Percentiles rank a stretch among this genome's conserved stretches.
These are phyloP conservation scores for Trichoderma sp. DNA, from an alignment of 2,329 filamentous ascomycete genomes.

Conservation along the genomic window DNA sequence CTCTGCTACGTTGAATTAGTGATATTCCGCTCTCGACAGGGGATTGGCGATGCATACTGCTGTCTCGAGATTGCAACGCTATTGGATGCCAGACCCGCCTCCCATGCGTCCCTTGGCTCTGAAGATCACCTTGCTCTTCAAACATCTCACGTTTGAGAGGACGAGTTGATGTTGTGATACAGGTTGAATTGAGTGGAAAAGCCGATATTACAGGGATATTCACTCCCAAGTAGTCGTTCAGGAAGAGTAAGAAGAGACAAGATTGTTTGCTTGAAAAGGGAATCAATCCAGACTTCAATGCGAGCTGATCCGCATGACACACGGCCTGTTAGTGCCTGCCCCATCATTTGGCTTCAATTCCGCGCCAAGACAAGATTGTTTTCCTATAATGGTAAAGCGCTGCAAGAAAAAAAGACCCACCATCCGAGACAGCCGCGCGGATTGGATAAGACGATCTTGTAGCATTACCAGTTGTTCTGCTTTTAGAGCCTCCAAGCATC, in stretches of 20 bases:
- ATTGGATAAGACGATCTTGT: background rate
- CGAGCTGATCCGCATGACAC: too few relatives aligned
- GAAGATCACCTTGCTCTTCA: background rate
- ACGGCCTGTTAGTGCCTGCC: background rate
- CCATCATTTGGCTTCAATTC: background rate
- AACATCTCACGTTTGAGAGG: background rate
- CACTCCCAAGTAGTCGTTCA: background rate
- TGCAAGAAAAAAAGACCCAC: background rate
- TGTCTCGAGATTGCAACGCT: background rate
- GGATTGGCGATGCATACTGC: background rate
- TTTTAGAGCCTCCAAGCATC: background rate
- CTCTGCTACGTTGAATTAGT: background rate
- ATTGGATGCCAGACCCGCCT: background rate
- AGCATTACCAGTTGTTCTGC: background rate
- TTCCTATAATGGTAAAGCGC: background rate
- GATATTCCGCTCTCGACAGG: background rate
- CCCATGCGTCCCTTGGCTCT: background rate
- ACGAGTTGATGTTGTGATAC: background rate
- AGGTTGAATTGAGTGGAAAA: background rate
- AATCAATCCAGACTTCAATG: background rate
- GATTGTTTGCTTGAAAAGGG: background rate
- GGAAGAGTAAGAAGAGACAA: background rate
- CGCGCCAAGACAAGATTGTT: background rate
- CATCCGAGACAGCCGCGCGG: background rate
- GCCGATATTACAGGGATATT: background rate